Conservation (phyloP, 441 rosid species). For the Viola pubescens region DNA sequence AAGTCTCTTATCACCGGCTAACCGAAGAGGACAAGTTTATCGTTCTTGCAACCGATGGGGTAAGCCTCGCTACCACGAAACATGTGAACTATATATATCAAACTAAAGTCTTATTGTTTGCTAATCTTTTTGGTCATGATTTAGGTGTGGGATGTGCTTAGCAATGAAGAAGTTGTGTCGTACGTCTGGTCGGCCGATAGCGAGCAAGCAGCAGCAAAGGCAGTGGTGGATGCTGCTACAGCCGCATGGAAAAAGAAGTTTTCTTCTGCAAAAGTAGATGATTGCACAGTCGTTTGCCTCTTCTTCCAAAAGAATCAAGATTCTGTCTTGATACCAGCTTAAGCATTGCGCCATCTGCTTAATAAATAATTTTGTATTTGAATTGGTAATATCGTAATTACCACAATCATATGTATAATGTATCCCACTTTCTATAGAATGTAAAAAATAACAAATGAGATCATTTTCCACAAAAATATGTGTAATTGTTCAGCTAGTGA, state of each 20-base stretch:
- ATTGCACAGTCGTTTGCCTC: constrained; percentile 59
- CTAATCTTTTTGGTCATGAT: not conserved
- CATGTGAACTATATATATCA: not conserved
- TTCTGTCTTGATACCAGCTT: too few species aligned
- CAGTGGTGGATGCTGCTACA: constrained; percentile 57
- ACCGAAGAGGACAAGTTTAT: constrained; percentile 45
- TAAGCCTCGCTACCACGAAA: constrained; percentile 15
- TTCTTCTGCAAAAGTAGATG: constrained; percentile 55
- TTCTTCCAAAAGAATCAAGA: constrained; percentile 29
- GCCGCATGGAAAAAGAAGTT: constrained; percentile 53
- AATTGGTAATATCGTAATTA: too few species aligned
- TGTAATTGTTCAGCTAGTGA: too few species aligned
- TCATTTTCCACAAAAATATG: too few species aligned
- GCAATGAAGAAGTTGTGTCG: constrained; percentile 47
- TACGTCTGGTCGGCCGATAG: constrained; percentile 39
- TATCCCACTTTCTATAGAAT: too few species aligned
- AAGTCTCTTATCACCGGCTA: constrained; percentile 47
- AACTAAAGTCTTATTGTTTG: not conserved
- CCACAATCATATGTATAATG: too few species aligned
- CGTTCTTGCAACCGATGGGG: constrained; percentile 83
- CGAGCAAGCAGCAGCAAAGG: constrained; percentile 43
- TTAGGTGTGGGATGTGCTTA: constrained; percentile 82
- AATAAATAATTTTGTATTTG: too few species aligned
- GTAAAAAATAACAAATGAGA: too few species aligned
- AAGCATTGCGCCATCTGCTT: too few species aligned